phyloP scores from a whole-genome alignment of 2,329 filamentous ascomycete species.

The Clarireedia paspali region DNA sequence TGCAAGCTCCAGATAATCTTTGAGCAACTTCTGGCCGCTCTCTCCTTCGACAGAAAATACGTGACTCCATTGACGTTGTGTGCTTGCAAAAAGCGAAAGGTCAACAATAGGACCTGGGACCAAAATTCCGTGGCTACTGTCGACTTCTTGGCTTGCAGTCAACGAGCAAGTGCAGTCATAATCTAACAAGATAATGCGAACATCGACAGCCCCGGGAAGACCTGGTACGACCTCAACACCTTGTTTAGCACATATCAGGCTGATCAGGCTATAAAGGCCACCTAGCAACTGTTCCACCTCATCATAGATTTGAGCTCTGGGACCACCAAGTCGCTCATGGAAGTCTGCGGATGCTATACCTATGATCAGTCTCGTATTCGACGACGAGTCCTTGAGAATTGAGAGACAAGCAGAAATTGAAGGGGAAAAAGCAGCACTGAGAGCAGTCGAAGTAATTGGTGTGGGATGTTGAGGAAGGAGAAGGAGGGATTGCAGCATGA shows the following conservation, averaged over 20 bases:
- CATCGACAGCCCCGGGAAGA: conserved; percentile 66
- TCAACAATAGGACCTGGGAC: conserved; percentile 33
- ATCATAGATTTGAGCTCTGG: conserved; percentile 49
- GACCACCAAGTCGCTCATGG: conserved; percentile 40
- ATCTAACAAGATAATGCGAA: conserved; percentile 66
- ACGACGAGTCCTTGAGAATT: conserved; percentile 35
- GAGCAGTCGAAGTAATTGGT: conserved; percentile 40
- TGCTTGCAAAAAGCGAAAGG: conserved; percentile 43
- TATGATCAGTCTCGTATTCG: conserved; percentile 35
- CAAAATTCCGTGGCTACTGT: conserved; percentile 14
- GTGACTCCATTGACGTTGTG: conserved; percentile 51
- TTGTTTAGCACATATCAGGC: conserved; percentile 57
- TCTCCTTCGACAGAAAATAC: conserved; percentile 63
- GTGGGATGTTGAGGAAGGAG: conserved; percentile 57
- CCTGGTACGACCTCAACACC: conserved; percentile 51
- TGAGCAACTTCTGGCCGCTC: conserved; percentile 50
- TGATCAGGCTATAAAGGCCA: conserved; percentile 70
- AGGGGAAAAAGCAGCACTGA: conserved; percentile 54
- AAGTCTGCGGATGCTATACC: conserved; percentile 53
- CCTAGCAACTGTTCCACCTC: conserved; percentile 68
- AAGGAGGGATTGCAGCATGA: conserved; percentile 43
- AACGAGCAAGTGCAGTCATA: conserved; percentile 38
- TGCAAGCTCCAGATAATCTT: conserved; percentile 39
- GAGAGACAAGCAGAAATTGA: conserved; percentile 47
- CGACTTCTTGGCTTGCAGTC: conserved; percentile 27